Base-by-base conservation (phyloP, 1,139 yeast genomes). In the Blastobotrys serpentis region DNA sequence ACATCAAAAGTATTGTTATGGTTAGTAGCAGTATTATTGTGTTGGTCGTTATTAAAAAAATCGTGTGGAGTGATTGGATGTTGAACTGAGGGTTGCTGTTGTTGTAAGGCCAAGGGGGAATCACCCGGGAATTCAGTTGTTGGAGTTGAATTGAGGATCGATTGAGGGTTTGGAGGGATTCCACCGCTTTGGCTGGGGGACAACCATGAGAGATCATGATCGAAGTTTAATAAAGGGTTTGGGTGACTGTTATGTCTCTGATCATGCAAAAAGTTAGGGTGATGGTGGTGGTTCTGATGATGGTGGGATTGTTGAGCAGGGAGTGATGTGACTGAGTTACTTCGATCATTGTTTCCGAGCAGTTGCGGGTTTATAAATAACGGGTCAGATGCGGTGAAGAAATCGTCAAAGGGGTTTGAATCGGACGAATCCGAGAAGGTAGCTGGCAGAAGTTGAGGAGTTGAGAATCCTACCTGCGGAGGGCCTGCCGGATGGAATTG, bases 391-490 rank as follows among this genome's bases (percentile, higher is more conserved):
- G 57, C 42, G 36, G 50, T 51, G 44, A 59, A 59, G 36, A 58
- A 44, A 40, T 58, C 62, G 25, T 57, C 61, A 44, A 58, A 41
- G n/a, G 60, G 59, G 16, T 46, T 45, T 13, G 49, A 47, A n/a
- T 50, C 53, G 33, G 45, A 39, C 21, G 38, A 32, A 26, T 44
- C 44, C 11, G 22, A 34, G 16, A 68, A 59, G 23, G 63, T 62
- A 13, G 61, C 59, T 16, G 68, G 66, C 55, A 72, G 66, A 46
- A 82, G 63, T 63, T 86, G 95, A 1, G 95, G 95, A 2, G 95
- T 84, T 1, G 94, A 81, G 62, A 85, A 86, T 4, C 82, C 86
- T 10, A 84, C 88, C 60, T 83, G 86, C 36, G 76, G 76, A 1
- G 90, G 82, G 19, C 68, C 72, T 21, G 64, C 53, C 6, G 64